phyloP scores from a whole-genome alignment of 441 rosid species.

The Francoa sonchifolia region DNA sequence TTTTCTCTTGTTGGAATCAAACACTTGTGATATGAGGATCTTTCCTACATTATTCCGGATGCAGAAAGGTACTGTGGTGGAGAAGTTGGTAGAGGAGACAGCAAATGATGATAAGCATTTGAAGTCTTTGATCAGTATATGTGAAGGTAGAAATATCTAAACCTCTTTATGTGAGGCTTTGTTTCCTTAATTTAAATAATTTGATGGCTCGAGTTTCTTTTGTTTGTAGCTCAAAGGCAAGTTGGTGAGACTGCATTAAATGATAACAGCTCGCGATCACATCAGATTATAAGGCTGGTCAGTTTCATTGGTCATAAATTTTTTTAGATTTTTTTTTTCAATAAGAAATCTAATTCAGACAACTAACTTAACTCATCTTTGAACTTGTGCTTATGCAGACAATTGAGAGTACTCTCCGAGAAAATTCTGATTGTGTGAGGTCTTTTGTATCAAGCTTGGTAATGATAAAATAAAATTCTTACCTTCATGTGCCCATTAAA shows the following conservation, averaged over 20 bases:
- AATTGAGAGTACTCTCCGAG: slow-evolving; percentile 80
- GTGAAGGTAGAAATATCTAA: slow-evolving; percentile 66
- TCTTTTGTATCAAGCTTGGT: slow-evolving; percentile 95
- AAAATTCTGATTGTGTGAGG: slow-evolving; percentile 88
- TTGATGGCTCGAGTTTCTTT: slow-evolving; percentile 11
- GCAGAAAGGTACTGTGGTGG: slow-evolving; percentile 96
- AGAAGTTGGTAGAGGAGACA: slow-evolving; percentile 84
- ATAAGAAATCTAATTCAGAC: no score
- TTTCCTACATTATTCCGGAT: neutral
- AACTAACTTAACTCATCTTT: slow-evolving; percentile 13
- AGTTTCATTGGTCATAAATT: slow-evolving; percentile 13
- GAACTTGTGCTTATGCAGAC: slow-evolving; percentile 38
- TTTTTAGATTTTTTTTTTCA: neutral
- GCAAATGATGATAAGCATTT: slow-evolving; percentile 69
- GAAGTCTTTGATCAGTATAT: slow-evolving; percentile 64
- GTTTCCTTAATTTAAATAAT: slow-evolving; percentile 2
- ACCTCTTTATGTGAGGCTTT: slow-evolving; percentile 5
- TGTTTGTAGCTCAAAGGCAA: slow-evolving; percentile 83
- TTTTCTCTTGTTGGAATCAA: slow-evolving; percentile 7
- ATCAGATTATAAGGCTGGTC: slow-evolving; percentile 94
- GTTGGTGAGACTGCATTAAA: slow-evolving; percentile 97
- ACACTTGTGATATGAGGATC: no score
- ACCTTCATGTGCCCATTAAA: slow-evolving; percentile 1
- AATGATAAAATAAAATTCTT: slow-evolving; percentile 9
- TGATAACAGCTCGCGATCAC: slow-evolving; percentile 91